These are phyloP conservation scores for Phytophthora sp. DNA, from an alignment of 352 stramenopile species.

Conservation along the genomic window DNA sequence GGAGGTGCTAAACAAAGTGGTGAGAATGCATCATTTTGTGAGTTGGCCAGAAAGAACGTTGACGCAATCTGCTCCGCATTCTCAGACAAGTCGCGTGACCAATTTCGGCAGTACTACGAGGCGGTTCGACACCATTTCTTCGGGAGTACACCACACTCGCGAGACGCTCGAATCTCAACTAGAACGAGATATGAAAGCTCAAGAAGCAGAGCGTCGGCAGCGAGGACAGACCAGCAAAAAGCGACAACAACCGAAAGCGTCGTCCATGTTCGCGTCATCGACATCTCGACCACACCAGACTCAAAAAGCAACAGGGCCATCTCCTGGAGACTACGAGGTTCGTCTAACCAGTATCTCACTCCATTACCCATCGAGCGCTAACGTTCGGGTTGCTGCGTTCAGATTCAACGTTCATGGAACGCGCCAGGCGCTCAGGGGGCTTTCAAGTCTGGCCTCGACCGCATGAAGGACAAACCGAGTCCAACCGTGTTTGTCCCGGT, in stretches of 20 bases:
- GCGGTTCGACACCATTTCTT: conserved; percentile 66
- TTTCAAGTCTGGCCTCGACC: conserved; percentile 75
- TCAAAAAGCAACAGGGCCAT: conserved; percentile 42
- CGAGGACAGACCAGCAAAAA: conserved; percentile 18
- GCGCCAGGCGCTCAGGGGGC: conserved; percentile 58
- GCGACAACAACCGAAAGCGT: conserved; percentile 48
- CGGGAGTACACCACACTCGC: conserved; percentile 4
- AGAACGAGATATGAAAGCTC: conserved; percentile 61
- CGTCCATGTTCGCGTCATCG: conserved; percentile 71
- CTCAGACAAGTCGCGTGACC: conserved; percentile 65
- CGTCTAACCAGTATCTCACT: neutral
- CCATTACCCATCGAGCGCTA: neutral
- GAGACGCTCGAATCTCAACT: conserved; percentile 60
- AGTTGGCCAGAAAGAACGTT: too few species aligned
- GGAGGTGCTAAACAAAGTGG: conserved; percentile 78
- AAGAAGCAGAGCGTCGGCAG: conserved; percentile 21
- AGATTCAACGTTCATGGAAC: conserved; percentile 75
- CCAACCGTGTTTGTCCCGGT: conserved; percentile 51
- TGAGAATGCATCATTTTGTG: too few species aligned
- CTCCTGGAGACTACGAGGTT: conserved; percentile 79
- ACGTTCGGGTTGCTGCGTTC: neutral
- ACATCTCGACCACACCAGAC: conserved; percentile 57
- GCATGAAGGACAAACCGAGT: conserved; percentile 46
- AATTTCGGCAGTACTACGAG: conserved; percentile 82
- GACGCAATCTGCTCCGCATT: too few species aligned